Base-by-base conservation (phyloP, 257 asterid genomes). In the Salvia miltiorrhiza region DNA sequence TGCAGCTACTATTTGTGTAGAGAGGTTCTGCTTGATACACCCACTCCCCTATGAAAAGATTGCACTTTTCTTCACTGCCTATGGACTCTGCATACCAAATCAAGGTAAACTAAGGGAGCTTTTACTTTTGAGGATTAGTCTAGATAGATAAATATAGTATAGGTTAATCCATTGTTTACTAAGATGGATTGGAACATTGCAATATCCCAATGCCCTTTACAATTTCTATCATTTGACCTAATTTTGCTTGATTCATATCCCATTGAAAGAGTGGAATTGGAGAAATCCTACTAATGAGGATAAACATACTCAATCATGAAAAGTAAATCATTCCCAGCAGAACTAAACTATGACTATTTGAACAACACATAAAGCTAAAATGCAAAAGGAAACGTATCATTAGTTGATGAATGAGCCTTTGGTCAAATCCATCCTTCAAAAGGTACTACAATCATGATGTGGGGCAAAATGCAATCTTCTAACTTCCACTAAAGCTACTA, bases 41-140 rank as follows among this genome's bases (percentile, higher is more conserved):
- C 98, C 98, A 92, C 48, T 92, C 85, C 72, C 98, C 98, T 30
- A 5, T 24, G 64, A 84, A 86, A 37, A 85, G 80, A 75, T 85
- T 77, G 75, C 98, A 92, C 54, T 58, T 78, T 39, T 74, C 84
- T 69, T 48, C 77, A 63, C 69, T 74, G 28, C 68, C 77, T 65
- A 19, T 54, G 19, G 70, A 23, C 63, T 78, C 72, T 52, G 4
- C 65, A 50, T 33, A 21, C 0, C 12, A 68, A 23, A 20, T 14
- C 11, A 53, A 55, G n/a, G 14, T 28, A 61, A 52, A 35, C 37
- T 65, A 60, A 73, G n/a, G n/a, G n/a, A n/a, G n/a, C n/a, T n/a
- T n/a, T n/a, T n/a, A n/a, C n/a, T n/a, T n/a, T n/a, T n/a, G n/a
- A n/a, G n/a, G n/a, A n/a, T n/a, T n/a, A n/a, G n/a, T n/a, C n/a